phyloP scores from a whole-genome alignment of 495 filamentous ascomycete species.

The Hypoxylon rickii region DNA sequence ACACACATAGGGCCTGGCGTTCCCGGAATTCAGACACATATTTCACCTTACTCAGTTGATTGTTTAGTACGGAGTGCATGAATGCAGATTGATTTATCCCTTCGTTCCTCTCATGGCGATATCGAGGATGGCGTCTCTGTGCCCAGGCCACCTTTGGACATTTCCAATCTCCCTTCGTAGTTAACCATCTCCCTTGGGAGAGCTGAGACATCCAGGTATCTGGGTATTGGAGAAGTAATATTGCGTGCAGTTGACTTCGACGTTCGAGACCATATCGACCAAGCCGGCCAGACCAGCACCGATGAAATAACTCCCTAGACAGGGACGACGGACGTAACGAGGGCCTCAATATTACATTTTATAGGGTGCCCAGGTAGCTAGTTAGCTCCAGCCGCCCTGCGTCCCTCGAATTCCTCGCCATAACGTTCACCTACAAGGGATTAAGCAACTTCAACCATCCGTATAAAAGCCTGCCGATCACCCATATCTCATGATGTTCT shows the following conservation, averaged over 20 bases:
- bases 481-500: neutral
- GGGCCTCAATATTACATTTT: conserved; percentile 5
- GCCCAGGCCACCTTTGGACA: no score
- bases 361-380: no score
- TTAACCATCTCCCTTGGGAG: conserved; percentile 11
- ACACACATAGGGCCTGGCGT: conserved; percentile 37
- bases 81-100: conserved; percentile 10
- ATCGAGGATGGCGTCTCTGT: no score
- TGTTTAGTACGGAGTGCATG: conserved; percentile 1
- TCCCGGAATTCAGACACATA: conserved; percentile 30
- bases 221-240: no score
- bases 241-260: no score
- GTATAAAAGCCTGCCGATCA: conserved; percentile 29
- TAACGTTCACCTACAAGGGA: neutral
- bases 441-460: neutral
- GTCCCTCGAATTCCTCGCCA: conserved; percentile 1
- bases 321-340: conserved; percentile 1
- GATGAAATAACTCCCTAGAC: conserved; percentile 3
- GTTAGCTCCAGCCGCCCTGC: neutral
- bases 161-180: neutral
- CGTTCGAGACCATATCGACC: neutral
- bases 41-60: conserved; percentile 9
- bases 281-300: neutral
- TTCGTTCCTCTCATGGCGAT: conserved; percentile 22
- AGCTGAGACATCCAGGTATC: no score